Base-by-base conservation (phyloP, 768 basidiomycete species). In the Pleurotus salmoneostramineus region DNA sequence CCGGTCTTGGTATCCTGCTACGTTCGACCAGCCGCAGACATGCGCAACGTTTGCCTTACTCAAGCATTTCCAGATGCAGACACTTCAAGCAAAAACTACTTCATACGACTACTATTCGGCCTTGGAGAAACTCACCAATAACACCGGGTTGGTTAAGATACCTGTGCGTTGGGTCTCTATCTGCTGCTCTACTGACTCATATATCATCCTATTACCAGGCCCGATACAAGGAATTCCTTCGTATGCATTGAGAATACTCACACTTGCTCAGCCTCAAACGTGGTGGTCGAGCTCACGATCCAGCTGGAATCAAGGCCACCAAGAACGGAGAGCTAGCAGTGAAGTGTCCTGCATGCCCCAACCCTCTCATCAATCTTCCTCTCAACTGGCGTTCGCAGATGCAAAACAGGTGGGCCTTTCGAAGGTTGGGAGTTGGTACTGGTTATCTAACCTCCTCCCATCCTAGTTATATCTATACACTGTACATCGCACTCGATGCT, bases 1-100 rank as follows among this genome's bases (percentile, higher is more conserved):
- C n/a, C n/a, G n/a, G n/a, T n/a, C n/a, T n/a, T n/a, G n/a, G n/a
- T n/a, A n/a, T n/a, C n/a, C n/a, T n/a, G n/a, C n/a, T n/a, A n/a
- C n/a, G n/a, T n/a, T n/a, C n/a, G n/a, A n/a, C n/a, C n/a, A n/a
- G n/a, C n/a, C n/a, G n/a, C n/a, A n/a, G n/a, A n/a, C n/a, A n/a
- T n/a, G n/a, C n/a, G n/a, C n/a, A n/a, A 62, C 64, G 6, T 66
- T 66, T 32, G 51, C 51, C 6, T n/a, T 64, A 0, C 61, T 70
- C 46, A 45, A 69, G 1, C 42, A 60, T 11, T 77, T 73, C 40
- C 71, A 76, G 17, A 8, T 67, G 1, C 65, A 71, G 33, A 66
- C 61, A 0, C 56, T 73, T 0, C 54, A 70, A 15, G 73, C 66
- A 2, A 77, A 77, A 57, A 60, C 66, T 6, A 66, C 68, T 0